Percentiles rank a stretch among this genome's conserved stretches.
Evolutionary conservation across 192 early-diverging fungal species (phyloP).

Genomic region (Phycomyces blakesleeanus): DNA sequence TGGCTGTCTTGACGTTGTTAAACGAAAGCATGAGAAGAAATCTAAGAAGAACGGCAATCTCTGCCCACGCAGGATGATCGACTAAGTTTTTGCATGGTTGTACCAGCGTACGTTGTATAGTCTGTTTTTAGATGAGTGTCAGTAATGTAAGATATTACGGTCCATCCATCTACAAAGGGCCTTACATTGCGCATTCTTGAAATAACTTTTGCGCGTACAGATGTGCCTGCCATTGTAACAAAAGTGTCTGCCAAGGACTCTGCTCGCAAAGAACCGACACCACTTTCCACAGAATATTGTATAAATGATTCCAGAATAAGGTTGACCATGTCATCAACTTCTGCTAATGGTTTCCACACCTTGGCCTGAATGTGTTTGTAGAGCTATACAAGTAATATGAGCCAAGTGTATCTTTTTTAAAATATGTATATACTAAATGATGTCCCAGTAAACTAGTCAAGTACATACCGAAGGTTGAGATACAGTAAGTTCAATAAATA

Average conservation of each 20-base stretch:
- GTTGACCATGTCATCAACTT: conserved; percentile 72
- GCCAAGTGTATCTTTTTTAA: conserved; percentile 47
- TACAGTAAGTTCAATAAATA: conserved; percentile 74
- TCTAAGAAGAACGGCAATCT: conserved; percentile 81
- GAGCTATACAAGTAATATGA: conserved; percentile 40
- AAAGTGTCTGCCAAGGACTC: conserved; percentile 85
- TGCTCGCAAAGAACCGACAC: conserved; percentile 66
- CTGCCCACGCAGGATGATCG: conserved; percentile 79
- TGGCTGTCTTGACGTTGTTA: conserved; percentile 59
- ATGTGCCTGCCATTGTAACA: conserved; percentile 67
- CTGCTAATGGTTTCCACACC: conserved; percentile 75
- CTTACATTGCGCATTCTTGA: conserved; percentile 62
- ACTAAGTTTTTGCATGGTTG: conserved; percentile 61
- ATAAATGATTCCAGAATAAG: conserved; percentile 75
- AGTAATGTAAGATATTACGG: too few relatives aligned
- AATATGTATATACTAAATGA: conserved; percentile 14
- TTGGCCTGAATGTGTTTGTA: conserved; percentile 78
- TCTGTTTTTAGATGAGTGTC: conserved; percentile 5
- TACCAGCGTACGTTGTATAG: conserved; percentile 66
- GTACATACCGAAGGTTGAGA: conserved; percentile 48
- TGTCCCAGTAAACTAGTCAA: too few relatives aligned
- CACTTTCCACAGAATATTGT: conserved; percentile 70
- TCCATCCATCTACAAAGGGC: too few relatives aligned
- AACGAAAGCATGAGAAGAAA: conserved; percentile 86
- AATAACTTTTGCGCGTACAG: conserved; percentile 76